Base-by-base conservation (phyloP, 768 basidiomycete species). In the Lactarius sp. region DNA sequence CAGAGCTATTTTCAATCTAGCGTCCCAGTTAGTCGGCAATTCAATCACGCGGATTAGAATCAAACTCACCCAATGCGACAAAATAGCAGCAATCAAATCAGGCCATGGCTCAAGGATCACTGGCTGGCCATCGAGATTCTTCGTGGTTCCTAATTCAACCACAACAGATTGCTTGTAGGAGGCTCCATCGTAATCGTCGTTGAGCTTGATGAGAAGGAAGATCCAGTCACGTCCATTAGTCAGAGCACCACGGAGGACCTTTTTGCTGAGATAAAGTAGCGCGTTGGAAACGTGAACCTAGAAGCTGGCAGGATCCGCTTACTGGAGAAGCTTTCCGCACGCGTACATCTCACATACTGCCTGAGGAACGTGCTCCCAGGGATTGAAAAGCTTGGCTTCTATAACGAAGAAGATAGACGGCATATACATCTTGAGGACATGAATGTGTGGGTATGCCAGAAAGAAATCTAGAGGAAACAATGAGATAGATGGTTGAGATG, bases 301-400 rank as follows among this genome's bases (percentile, higher is more conserved):
- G 20, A 13, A 36, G 34, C 14, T 31, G 34, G 20, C 6, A 52
- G 18, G 34, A 37, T 53, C 52, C 37, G 13, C 52, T 53, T 53
- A 36, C 52, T 53, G 52, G 13, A 53, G 52, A 53, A 36, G 52
- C 34, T 53, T 53, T 37, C 52, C 34, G n/a, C 52, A 53, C 37
- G 52, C 52, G 20, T n/a, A 53, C 33, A 53, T 9, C n/a, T 37
- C 52, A 36, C 34, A 53, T 53, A 53, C 52, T 37, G 52, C 52
- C 34, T 37, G 52, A 53, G 52, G 36, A 36, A 53, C 18, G 12
- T 53, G 52, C 9, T 10, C 52, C 12, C 34, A 53, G 16, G 52
- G 52, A 53, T 53, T 3, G 20, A 4, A 37, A 53, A 36, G 34
- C 34, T 53, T 53, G 52, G 52, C 52, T 37, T 53, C 52, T 36